Evolutionary conservation across 2,329 filamentous ascomycete genomes (phyloP).

Genomic region (Ceratocystis smalleyi): DNA sequence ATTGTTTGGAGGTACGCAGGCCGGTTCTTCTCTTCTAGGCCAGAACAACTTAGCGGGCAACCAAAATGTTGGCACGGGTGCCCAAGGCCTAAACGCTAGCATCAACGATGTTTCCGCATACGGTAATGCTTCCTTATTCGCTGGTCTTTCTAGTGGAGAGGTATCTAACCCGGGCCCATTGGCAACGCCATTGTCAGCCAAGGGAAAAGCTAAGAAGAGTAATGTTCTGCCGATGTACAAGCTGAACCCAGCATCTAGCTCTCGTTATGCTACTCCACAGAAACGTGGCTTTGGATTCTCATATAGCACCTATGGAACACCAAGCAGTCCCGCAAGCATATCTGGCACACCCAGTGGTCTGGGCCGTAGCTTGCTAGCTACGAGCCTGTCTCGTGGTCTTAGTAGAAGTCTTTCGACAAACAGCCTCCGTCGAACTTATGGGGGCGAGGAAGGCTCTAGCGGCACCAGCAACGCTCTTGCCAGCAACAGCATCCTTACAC

Average conservation of each 20-base stretch:
- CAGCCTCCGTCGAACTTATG: constrained; percentile 69
- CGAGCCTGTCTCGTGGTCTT: constrained; percentile 55
- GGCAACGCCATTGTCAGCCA: constrained; percentile 71
- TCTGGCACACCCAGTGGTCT: constrained; percentile 49
- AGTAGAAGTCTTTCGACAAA: constrained; percentile 80
- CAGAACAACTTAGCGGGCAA: constrained; percentile 37
- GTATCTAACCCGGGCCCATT: constrained; percentile 67
- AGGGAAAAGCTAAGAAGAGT: constrained; percentile 58
- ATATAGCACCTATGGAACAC: constrained; percentile 81
- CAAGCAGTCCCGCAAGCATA: constrained; percentile 51
- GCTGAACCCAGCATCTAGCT: constrained; percentile 64
- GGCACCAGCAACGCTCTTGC: neutral
- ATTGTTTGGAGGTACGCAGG: constrained; percentile 31
- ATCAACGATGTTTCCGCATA: constrained; percentile 77
- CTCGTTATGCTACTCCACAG: constrained; percentile 67
- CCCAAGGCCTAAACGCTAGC: constrained; percentile 58
- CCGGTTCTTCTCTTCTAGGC: constrained; percentile 28
- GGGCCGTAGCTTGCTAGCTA: constrained; percentile 47
- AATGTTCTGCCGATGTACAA: constrained; percentile 77
- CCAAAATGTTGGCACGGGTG: constrained; percentile 25
- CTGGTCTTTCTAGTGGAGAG: constrained; percentile 49
- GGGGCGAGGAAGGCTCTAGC: constrained; percentile 45
- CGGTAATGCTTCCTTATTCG: constrained; percentile 74
- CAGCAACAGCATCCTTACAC: constrained; percentile 54
- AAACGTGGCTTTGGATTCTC: constrained; percentile 83